Base-by-base conservation (phyloP, 805 yeast species). In the Ogataea methanolica region DNA sequence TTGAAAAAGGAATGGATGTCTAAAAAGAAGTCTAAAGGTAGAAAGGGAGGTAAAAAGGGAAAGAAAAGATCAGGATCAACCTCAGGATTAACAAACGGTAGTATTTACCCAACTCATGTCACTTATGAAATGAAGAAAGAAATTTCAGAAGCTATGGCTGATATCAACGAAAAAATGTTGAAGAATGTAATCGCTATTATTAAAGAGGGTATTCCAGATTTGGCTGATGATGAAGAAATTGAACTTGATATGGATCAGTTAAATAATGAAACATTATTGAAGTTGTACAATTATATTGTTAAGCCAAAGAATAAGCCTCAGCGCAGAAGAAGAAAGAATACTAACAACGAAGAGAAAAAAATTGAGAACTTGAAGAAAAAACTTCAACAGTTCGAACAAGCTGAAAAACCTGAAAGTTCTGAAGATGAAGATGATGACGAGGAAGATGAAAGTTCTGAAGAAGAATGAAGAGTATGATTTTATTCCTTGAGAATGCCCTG, bases 101-200 rank as follows among this genome's bases (percentile, higher is more conserved):
- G 23, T 26, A 47, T 61, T 22, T 65, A 66, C 42, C 69, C 70
- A 46, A 61, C 67, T 14, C 67, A 65, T 45, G 89, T 92, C 45
- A 88, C 97, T 0, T 94, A 88, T 63, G 98, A 91, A 61, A 92
- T 92, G 98, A 94, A 94, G 77, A 88, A 88, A 63, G 94, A 89
- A 65, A 83, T 94, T 49, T 81, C 90, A 47, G 97, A 90, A 61
- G 83, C 83, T 56, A 91, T 94, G 63, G 82, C 84, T 44, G 82
- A 81, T 49, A 63, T 77, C 43, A 79, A 89, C 39, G 95, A 90
- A 55, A 81, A 84, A 66, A 88, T 88, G 70, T 72, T 92, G 58
- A 87, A 84, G 57, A 85, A 86, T 50, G 96, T 90, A 33, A 77
- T 92, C 52, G 80, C 85, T 44, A 89, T 94, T 52, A 89, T 94